Conservation (phyloP, 371 early-diverging fungal genomes). For the Apophysomyces ossiformis region DNA sequence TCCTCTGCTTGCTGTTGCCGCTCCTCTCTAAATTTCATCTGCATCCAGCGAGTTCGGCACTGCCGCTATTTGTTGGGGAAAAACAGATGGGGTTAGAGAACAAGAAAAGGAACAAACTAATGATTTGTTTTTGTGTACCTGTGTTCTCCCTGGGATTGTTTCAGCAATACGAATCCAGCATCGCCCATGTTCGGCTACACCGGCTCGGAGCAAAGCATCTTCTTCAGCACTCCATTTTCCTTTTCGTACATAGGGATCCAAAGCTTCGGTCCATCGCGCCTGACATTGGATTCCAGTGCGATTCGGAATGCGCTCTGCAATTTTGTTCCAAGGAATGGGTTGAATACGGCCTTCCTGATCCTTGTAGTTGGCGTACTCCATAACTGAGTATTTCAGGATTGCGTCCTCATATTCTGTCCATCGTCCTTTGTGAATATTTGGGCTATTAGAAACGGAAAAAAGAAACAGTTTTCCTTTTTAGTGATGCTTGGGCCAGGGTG, state of each 20-base stretch:
- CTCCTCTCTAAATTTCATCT: slow-evolving; percentile 38
- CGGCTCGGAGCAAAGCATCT: slow-evolving; percentile 50
- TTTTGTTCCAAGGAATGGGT: slow-evolving; percentile 48
- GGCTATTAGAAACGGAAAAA: slow-evolving; percentile 21
- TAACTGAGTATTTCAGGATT: slow-evolving; percentile 27
- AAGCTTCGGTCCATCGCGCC: slow-evolving; percentile 68
- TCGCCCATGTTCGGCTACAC: slow-evolving; percentile 46
- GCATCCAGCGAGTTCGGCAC: slow-evolving; percentile 65
- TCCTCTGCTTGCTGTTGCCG: slow-evolving; percentile 6
- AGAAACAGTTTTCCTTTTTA: background rate
- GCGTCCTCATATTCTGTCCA: slow-evolving; percentile 63
- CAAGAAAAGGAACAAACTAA: background rate
- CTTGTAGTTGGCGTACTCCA: slow-evolving; percentile 12
- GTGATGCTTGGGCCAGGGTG: no score
- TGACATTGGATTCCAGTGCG: slow-evolving; percentile 58
- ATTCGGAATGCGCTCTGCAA: slow-evolving; percentile 47
- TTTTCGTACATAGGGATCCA: slow-evolving; percentile 62
- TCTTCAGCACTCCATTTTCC: slow-evolving; percentile 64
- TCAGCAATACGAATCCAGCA: slow-evolving; percentile 68
- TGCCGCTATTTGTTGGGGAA: slow-evolving; percentile 38
- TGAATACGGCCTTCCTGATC: slow-evolving; percentile 21
- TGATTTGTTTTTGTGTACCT: slow-evolving; percentile 14
- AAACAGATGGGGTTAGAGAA: background rate
- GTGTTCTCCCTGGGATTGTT: slow-evolving; percentile 60
- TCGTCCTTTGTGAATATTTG: slow-evolving; percentile 56